These are phyloP conservation scores for Pseudogymnoascus sp. DNA, from an alignment of 2,329 filamentous ascomycete species.

Conservation along the genomic window DNA sequence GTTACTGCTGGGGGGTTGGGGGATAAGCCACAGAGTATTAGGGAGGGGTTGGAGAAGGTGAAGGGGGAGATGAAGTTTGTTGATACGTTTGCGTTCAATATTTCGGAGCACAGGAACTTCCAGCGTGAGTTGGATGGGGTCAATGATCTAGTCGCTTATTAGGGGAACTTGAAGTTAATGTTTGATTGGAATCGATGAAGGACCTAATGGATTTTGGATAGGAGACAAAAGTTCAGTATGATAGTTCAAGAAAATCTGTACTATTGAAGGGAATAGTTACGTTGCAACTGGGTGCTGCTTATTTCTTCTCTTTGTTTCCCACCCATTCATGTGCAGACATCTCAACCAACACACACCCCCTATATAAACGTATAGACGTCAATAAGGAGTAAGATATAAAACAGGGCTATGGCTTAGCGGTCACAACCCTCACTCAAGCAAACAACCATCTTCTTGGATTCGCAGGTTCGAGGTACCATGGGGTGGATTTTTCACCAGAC, in stretches of 20 bases:
- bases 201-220: neutral
- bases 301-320: neutral
- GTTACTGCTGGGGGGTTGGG: slow-evolving; percentile 50
- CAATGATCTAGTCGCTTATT: slow-evolving; percentile 59
- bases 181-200: neutral
- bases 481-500: neutral
- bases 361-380: neutral
- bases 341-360: neutral
- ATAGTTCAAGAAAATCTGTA: neutral
- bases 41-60: slow-evolving; percentile 38
- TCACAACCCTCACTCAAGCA: neutral
- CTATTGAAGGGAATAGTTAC: neutral
- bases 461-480: neutral
- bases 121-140: slow-evolving; percentile 65
- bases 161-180: slow-evolving; percentile 18
- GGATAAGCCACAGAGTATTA: slow-evolving; percentile 45
- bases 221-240: neutral
- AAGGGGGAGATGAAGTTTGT: slow-evolving; percentile 63
- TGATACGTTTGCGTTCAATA: slow-evolving; percentile 59
- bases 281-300: neutral
- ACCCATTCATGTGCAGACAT: neutral
- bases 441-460: neutral
- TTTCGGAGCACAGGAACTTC: slow-evolving; percentile 67
- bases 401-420: neutral
- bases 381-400: neutral